Percentiles rank a stretch among this genome's conserved stretches.
phyloP scores from a whole-genome alignment of 192 early-diverging fungal species.

The Coemansia sp. region DNA sequence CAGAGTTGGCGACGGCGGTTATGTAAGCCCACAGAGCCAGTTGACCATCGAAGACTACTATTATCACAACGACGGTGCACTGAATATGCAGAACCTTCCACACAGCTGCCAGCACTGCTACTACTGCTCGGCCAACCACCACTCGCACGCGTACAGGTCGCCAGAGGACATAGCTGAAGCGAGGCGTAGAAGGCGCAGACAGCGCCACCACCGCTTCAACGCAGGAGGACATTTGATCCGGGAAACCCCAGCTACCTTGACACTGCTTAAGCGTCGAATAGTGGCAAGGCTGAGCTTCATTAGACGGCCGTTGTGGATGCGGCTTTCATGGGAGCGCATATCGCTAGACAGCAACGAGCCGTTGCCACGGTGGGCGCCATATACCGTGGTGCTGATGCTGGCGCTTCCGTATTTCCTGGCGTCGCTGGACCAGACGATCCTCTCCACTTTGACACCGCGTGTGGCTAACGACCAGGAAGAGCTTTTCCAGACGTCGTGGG shows the following conservation, averaged over 20 bases:
- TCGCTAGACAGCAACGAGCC: conserved; percentile 28
- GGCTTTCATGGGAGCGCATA: conserved; percentile 47
- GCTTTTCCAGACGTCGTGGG: conserved; percentile 66
- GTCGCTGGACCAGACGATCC: conserved; percentile 70
- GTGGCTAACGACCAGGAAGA: conserved; percentile 64
- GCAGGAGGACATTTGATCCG: neutral
- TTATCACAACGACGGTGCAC: neutral
- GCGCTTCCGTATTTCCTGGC: conserved; percentile 62
- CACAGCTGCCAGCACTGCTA: conserved; percentile 1
- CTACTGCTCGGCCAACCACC: conserved; percentile 3
- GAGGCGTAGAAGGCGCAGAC: neutral
- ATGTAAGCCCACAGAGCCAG: conserved; percentile 1
- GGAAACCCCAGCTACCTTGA: neutral
- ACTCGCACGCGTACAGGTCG: neutral
- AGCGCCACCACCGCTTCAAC: neutral
- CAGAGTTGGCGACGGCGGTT: neutral
- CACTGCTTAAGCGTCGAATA: neutral
- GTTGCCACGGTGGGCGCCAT: conserved; percentile 36
- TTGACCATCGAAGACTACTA: conserved; percentile 1
- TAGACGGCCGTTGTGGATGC: conserved; percentile 30
- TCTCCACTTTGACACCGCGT: conserved; percentile 65
- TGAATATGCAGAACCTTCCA: neutral
- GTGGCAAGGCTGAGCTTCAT: neutral
- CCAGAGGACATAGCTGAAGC: conserved; percentile 1
- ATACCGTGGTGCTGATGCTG: conserved; percentile 41